Evolutionary conservation across 192 early-diverging fungal genomes (phyloP), one percentile per base, ranked within the genome.

Genomic region (Martensiomyces pterosporus): DNA sequence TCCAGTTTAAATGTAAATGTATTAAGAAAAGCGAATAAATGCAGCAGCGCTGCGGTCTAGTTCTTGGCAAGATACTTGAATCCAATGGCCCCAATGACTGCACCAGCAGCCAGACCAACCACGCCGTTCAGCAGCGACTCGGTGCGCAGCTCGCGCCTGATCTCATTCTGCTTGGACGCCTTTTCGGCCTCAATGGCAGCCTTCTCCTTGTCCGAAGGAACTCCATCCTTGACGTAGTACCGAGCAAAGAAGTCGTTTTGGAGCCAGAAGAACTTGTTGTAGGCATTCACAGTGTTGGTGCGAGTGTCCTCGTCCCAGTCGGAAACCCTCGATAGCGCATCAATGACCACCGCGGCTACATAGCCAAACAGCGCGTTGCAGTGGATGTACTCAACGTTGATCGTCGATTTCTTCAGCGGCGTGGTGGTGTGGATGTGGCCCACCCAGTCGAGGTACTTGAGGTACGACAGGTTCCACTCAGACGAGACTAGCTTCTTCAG

Each of bases 331-430:
- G 75, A 57, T 45, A 84, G 29, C 8, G 75, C 80, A 14, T 71
- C 81, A 3, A 80, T 64, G 25, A 85, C 52, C 16, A 74, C 71
- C 0, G 71, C 59, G 38, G 85, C 76, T 24, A 85, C 73, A 53
- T 77, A 89, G 4, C 81, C 85, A 27, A 91, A 68, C 42, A 91
- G 57, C 1, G 86, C 88, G 42, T 90, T 90, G 57, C 77, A 71
- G 61, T 91, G 89, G 42, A 91, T 85, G 51, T 88, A 80, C 39
- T 91, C 89, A 27, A 91, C 89, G 29, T 89, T 88, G 49, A 90
- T 89, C 32, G 78, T 82, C 12, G 80, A 81, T 53, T 78, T 85
- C 58, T 91, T 91, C 46, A 59, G 49, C 27, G 82, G 82, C 21
- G 81, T 90, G 24, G 83, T 73, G 12, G 81, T 85, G 57, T 91